These are phyloP conservation scores for Zalaria sp. DNA, from an alignment of 2,329 filamentous ascomycete genomes.

Conservation along the genomic window DNA sequence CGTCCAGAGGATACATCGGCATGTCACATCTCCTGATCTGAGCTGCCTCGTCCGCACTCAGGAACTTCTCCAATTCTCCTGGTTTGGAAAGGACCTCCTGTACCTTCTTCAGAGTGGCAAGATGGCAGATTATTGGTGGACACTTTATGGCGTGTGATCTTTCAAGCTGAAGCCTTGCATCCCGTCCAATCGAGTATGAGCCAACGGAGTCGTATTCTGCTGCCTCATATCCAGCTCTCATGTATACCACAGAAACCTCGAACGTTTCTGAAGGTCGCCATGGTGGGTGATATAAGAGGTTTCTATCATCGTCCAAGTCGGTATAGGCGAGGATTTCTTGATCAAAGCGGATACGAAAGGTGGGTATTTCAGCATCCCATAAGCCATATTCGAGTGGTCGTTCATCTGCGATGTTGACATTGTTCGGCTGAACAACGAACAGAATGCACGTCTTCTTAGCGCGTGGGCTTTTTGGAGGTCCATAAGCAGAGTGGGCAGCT, in stretches of 20 bases:
- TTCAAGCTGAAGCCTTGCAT: slow-evolving; percentile 22
- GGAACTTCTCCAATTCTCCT: slow-evolving; percentile 20
- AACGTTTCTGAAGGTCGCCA: slow-evolving; percentile 7
- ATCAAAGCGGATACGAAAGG: slow-evolving; percentile 23
- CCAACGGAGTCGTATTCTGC: slow-evolving; percentile 23
- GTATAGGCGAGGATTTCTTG: slow-evolving; percentile 18
- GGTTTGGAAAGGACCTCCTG: slow-evolving; percentile 25
- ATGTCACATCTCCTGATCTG: slow-evolving; percentile 22
- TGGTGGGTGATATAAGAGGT: slow-evolving; percentile 23
- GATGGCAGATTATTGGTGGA: slow-evolving; percentile 26
- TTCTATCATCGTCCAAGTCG: slow-evolving; percentile 14
- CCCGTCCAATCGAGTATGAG: neutral
- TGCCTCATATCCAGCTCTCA: slow-evolving; percentile 28
- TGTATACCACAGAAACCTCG: slow-evolving; percentile 29
- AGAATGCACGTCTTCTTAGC: slow-evolving; percentile 20
- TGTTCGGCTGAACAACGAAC: slow-evolving; percentile 29
- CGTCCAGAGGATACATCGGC: slow-evolving; percentile 22
- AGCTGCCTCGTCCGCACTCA: slow-evolving; percentile 14
- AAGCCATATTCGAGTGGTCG: slow-evolving; percentile 30
- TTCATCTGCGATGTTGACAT: slow-evolving; percentile 32
- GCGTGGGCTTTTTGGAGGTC: slow-evolving; percentile 7
- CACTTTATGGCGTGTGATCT: slow-evolving; percentile 29
- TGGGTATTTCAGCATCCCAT: slow-evolving; percentile 20
- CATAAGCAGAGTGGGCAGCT: slow-evolving; percentile 21
- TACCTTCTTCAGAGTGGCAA: slow-evolving; percentile 29